Evolutionary conservation across 2,329 filamentous ascomycete genomes (phyloP).

Genomic region (Parastagonospora avenae): DNA sequence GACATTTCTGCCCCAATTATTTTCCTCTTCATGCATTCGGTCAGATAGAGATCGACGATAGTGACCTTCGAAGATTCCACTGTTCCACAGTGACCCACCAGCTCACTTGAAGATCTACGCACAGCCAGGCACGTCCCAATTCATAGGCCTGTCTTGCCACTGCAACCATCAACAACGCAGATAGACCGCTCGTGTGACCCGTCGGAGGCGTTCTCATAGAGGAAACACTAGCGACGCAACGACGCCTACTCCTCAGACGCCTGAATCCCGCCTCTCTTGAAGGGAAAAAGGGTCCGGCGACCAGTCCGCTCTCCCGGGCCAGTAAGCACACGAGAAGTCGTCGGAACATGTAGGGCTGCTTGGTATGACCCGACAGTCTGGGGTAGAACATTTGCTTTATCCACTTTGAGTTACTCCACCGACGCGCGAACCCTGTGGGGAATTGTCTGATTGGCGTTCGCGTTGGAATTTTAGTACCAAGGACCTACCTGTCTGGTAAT

Average conservation of each 20-base stretch:
- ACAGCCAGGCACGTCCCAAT: background rate
- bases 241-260: no score
- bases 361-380: conserved; percentile 1
- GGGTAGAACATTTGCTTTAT: conserved; percentile 2
- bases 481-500: background rate
- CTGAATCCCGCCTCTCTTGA: no score
- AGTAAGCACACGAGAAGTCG: background rate
- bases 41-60: background rate
- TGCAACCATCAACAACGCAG: background rate
- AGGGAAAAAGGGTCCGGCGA: background rate
- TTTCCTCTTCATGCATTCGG: background rate
- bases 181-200: background rate
- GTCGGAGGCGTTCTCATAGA: background rate
- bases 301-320: background rate
- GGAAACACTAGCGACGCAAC: no score
- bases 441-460: conserved; percentile 3
- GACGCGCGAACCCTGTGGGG: conserved; percentile 1
- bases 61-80: conserved; percentile 1
- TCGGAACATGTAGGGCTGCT: background rate
- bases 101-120: background rate
- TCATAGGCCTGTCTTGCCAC: background rate
- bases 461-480: background rate
- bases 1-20: background rate
- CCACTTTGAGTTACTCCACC: conserved; percentile 8
- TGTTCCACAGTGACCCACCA: background rate